Percentiles rank a stretch among this genome's conserved stretches.
These are phyloP conservation scores for Pilaira anomala DNA, from an alignment of 192 early-diverging fungal genomes.

Conservation along the genomic window DNA sequence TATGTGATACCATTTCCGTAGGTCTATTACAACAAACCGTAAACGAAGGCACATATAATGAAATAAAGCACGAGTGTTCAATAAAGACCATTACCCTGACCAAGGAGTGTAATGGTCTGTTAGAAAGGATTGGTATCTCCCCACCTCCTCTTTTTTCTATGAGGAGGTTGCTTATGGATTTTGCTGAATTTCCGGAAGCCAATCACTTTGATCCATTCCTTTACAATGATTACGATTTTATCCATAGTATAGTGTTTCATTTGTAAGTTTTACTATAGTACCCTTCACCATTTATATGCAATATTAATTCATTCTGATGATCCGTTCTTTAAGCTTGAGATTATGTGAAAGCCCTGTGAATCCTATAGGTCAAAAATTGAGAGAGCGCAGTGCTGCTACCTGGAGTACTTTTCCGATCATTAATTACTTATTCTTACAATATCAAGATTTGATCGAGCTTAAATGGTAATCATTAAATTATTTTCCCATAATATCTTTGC, in stretches of 20 bases:
- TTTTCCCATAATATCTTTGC: conserved; percentile 4
- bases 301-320: conserved; percentile 1
- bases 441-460: background rate
- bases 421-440: conserved; percentile 5
- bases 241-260: conserved; percentile 9
- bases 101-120: background rate
- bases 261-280: conserved; percentile 8
- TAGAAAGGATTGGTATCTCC: background rate
- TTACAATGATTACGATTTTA: conserved; percentile 5
- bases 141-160: conserved; percentile 5
- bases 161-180: conserved; percentile 5
- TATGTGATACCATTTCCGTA: conserved; percentile 1
- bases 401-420: conserved; percentile 3
- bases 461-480: conserved; percentile 6
- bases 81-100: background rate
- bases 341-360: conserved; percentile 11
- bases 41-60: background rate
- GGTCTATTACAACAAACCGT: background rate
- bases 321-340: background rate
- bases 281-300: conserved; percentile 9
- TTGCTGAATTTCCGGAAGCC: conserved; percentile 1
- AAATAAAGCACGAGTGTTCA: background rate
- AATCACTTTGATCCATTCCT: background rate
- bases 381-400: conserved; percentile 5
- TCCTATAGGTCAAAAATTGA: background rate